Conservation (phyloP, 768 basidiomycete species). For the Lepiota subincarnata region DNA sequence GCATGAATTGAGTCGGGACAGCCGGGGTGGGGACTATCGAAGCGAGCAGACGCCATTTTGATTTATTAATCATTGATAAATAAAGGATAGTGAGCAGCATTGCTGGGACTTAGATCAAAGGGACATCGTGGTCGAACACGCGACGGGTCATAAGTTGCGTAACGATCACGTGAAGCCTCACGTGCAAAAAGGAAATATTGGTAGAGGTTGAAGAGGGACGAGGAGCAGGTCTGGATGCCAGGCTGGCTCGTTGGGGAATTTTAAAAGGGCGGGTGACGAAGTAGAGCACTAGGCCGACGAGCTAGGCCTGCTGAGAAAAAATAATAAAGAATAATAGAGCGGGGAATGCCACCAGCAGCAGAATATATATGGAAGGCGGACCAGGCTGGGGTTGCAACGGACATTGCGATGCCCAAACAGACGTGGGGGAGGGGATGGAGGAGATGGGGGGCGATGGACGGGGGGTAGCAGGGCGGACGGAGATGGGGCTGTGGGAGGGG, state of each 20-base stretch:
- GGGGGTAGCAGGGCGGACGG: conserved; percentile 4
- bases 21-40: too few species aligned
- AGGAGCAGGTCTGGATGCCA: background rate
- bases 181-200: background rate
- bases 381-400: conserved; percentile 7
- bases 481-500: background rate
- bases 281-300: background rate
- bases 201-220: background rate
- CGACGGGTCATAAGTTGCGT: background rate
- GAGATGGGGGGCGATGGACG: background rate
- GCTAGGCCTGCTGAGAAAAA: background rate
- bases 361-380: conserved; percentile 13
- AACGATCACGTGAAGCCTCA: background rate
- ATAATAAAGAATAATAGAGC: background rate
- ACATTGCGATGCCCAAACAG: conserved; percentile 1
- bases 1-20: too few species aligned
- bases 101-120: too few species aligned
- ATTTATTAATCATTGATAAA: too few species aligned
- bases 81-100: too few species aligned
- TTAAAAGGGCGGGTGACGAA: background rate
- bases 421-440: background rate
- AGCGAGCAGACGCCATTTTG: too few species aligned
- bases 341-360: conserved; percentile 8
- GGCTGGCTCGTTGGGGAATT: background rate
- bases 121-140: background rate